Percentiles rank a stretch among this genome's conserved stretches.
Evolutionary conservation across 352 stramenopile genomes (phyloP).

Genomic region (Globisporangium middletonii): DNA sequence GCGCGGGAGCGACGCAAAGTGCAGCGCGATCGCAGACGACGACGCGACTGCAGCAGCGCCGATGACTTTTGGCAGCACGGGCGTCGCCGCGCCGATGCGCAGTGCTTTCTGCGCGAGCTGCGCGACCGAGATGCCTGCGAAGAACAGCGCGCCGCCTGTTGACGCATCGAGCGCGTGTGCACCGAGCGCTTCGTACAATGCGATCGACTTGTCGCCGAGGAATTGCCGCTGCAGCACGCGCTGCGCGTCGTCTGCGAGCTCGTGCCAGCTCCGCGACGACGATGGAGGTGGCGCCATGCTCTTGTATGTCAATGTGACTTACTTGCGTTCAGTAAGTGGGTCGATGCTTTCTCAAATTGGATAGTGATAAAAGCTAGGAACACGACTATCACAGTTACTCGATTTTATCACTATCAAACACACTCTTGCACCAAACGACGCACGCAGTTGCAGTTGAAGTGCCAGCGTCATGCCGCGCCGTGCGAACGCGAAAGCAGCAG

Average conservation of each 20-base stretch:
- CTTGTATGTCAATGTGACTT: neutral
- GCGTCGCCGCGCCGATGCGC: constrained; percentile 37
- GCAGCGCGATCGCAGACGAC: constrained; percentile 37
- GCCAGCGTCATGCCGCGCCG: constrained; percentile 1
- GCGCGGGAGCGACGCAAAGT: constrained; percentile 44
- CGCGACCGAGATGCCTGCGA: constrained; percentile 32
- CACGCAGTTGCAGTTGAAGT: neutral
- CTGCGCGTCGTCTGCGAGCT: constrained; percentile 10
- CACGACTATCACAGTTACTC: too few relatives aligned
- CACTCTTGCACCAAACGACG: neutral
- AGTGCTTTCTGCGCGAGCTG: constrained; percentile 42
- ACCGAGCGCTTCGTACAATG: constrained; percentile 35
- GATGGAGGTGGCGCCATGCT: neutral
- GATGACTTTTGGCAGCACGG: constrained; percentile 32
- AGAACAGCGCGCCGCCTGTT: constrained; percentile 45
- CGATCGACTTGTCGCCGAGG: constrained; percentile 28
- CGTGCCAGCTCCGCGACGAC: constrained; percentile 2
- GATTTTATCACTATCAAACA: neutral
- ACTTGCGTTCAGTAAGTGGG: neutral
- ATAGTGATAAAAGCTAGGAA: neutral
- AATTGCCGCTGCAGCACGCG: constrained; percentile 28
- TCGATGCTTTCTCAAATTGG: neutral
- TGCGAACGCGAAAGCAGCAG: constrained; percentile 7
- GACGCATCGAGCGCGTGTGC: constrained; percentile 36
- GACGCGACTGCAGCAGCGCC: constrained; percentile 37